Base-by-base conservation (phyloP, 257 asterid species). In the Nicotiana sylvestris region DNA sequence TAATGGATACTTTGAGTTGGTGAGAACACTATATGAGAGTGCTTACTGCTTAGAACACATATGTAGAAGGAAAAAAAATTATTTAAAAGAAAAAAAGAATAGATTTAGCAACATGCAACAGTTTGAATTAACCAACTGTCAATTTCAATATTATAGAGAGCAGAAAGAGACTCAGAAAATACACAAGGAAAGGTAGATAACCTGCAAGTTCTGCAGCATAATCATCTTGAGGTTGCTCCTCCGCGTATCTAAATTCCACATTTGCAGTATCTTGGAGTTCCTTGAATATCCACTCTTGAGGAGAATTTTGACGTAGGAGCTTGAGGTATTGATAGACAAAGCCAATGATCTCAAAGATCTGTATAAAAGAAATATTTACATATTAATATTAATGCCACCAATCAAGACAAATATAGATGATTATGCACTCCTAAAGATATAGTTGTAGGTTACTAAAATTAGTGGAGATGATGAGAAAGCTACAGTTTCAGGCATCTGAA, bases 151-250 rank as follows among this genome's bases (percentile, higher is more conserved):
- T 74, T 25, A 33, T 49, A 25, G 39, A 43, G 27, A 46, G 21
- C 39, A 74, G 7, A 74, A 74, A 25, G 62, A 74, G 37, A 74
- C 51, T 33, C 4, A 25, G 39, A 74, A 13, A 74, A 74, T 27
- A 74, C 79, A 74, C 79, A 74, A 49, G 79, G 61, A 66, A 12
- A 66, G 76, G 65, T 18, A 70, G 30, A 81, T 53, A 82, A 43
- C 98, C 98, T 86, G 99, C 91, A 90, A 96, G 99, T 86, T 93
- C 97, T 17, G 97, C 93, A 83, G 98, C 99, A 89, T 96, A 96
- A 85, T 96, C 99, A 89, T 94, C 99, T 81, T 94, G 98, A 86
- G 97, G 97, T 86, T 94, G 97, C 90, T 96, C 98, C 88, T 96
- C 98, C 17, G 97, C 96, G 90, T 92, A 96, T 86, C 92, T 90